Conservation (phyloP, 345 rosid species). For the Erucastrum elatum region DNA sequence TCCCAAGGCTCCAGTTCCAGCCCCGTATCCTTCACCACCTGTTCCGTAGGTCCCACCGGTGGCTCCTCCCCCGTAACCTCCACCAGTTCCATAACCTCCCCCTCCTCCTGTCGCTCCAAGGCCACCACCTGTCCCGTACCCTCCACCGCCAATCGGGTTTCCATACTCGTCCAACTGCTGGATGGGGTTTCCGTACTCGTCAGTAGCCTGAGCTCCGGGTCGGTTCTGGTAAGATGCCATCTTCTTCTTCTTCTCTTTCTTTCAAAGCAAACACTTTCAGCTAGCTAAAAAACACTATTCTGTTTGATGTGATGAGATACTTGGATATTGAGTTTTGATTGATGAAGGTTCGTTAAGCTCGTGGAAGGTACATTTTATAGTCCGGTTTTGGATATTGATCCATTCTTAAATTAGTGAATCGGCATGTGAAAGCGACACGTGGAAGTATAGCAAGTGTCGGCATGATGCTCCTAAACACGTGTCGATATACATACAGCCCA, state of each 20-base stretch:
- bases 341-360: slow-evolving; percentile 21
- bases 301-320: slow-evolving; percentile 5
- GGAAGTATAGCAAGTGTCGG: slow-evolving; percentile 2
- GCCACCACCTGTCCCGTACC: slow-evolving; percentile 7
- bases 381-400: slow-evolving; percentile 32
- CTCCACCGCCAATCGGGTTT: slow-evolving; percentile 34
- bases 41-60: slow-evolving; percentile 31
- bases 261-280: slow-evolving; percentile 10
- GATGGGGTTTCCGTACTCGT: slow-evolving; percentile 48
- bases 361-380: slow-evolving; percentile 23
- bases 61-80: slow-evolving; percentile 7
- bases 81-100: slow-evolving; percentile 26
- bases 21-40: slow-evolving; percentile 36
- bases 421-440: neutral
- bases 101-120: slow-evolving; percentile 26
- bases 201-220: slow-evolving; percentile 42
- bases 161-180: slow-evolving; percentile 36
- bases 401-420: neutral
- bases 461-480: slow-evolving; percentile 5
- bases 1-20: slow-evolving; percentile 36
- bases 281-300: neutral
- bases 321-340: neutral
- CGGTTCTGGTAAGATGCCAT: slow-evolving; percentile 38
- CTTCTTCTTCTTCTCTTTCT: slow-evolving; percentile 8
- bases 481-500: neutral